These are phyloP conservation scores for Trichosporon sp. DNA, from an alignment of 1,284 basidiomycete genomes.

Conservation along the genomic window DNA sequence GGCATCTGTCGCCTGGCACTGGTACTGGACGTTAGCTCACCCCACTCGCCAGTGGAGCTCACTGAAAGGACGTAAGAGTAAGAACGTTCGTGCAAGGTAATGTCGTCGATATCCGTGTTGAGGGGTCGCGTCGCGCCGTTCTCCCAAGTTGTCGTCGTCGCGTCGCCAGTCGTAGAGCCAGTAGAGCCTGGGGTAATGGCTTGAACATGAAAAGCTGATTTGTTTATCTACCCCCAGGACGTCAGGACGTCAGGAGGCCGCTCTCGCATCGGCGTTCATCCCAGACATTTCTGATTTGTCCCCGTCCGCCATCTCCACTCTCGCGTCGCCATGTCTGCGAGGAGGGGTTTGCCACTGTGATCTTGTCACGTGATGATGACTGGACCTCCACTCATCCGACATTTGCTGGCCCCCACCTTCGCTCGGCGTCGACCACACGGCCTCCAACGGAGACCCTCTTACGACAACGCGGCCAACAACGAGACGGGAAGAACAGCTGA, in stretches of 20 bases:
- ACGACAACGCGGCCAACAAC: neutral
- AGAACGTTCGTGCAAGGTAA: neutral
- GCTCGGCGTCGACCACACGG: neutral
- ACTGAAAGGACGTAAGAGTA: neutral
- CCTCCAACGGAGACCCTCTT: neutral
- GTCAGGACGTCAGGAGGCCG: neutral
- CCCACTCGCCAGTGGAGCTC: neutral
- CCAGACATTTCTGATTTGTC: slow-evolving; percentile 10
- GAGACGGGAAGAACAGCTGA: neutral
- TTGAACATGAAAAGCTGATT: slow-evolving; percentile 8
- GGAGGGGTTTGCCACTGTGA: neutral
- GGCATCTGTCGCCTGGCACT: neutral
- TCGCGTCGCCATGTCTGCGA: neutral
- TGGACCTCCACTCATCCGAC: neutral
- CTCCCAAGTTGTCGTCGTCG: neutral
- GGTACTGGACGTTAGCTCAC: neutral
- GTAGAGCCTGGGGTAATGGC: neutral
- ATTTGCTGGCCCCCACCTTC: neutral
- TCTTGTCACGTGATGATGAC: neutral
- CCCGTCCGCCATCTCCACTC: slow-evolving; percentile 1
- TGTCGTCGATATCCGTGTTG: neutral
- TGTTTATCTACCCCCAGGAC: slow-evolving; percentile 1
- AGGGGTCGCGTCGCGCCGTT: neutral
- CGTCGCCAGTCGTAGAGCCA: neutral
- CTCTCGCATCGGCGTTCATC: neutral